Conservation (phyloP, 2,329 filamentous ascomycete genomes). For the Fusarium xylarioides region DNA sequence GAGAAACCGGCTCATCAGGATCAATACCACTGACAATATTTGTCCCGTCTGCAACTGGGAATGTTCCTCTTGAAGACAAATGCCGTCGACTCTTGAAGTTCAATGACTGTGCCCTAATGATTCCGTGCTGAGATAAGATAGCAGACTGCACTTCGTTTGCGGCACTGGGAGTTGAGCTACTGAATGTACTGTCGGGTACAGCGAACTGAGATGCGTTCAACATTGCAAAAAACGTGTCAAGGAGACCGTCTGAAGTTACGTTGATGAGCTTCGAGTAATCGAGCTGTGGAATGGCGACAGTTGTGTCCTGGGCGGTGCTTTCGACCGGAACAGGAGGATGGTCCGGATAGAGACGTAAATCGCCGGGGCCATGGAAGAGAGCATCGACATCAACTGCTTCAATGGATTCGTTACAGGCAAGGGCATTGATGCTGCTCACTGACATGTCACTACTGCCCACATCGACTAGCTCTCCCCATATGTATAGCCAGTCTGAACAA, state of each 20-base stretch:
- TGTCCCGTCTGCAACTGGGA: slow-evolving; percentile 26
- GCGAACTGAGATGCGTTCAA: slow-evolving; percentile 48
- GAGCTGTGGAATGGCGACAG: slow-evolving; percentile 39
- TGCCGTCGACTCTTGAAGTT: slow-evolving; percentile 43
- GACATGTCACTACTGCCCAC: slow-evolving; percentile 37
- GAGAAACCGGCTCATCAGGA: slow-evolving; percentile 34
- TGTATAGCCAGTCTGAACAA: slow-evolving; percentile 47
- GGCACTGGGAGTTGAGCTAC: slow-evolving; percentile 17
- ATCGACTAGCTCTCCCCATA: slow-evolving; percentile 47
- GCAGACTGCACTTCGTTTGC: slow-evolving; percentile 42
- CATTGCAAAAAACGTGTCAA: slow-evolving; percentile 50
- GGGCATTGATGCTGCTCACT: slow-evolving; percentile 45
- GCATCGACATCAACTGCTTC: slow-evolving; percentile 43
- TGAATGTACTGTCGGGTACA: slow-evolving; percentile 41
- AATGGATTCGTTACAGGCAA: slow-evolving; percentile 52
- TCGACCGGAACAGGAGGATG: slow-evolving; percentile 43
- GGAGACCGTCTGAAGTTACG: slow-evolving; percentile 38
- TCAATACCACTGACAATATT: slow-evolving; percentile 38
- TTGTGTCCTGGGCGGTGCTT: slow-evolving; percentile 26
- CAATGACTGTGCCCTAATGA: slow-evolving; percentile 50
- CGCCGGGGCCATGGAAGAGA: slow-evolving; percentile 31
- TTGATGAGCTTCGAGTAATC: slow-evolving; percentile 45
- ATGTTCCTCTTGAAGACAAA: slow-evolving; percentile 27
- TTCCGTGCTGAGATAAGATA: slow-evolving; percentile 49
- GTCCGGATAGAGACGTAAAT: slow-evolving; percentile 41